Base-by-base conservation (phyloP, 108 stramenopile species). In the Cyclostephanos invisitatus region DNA sequence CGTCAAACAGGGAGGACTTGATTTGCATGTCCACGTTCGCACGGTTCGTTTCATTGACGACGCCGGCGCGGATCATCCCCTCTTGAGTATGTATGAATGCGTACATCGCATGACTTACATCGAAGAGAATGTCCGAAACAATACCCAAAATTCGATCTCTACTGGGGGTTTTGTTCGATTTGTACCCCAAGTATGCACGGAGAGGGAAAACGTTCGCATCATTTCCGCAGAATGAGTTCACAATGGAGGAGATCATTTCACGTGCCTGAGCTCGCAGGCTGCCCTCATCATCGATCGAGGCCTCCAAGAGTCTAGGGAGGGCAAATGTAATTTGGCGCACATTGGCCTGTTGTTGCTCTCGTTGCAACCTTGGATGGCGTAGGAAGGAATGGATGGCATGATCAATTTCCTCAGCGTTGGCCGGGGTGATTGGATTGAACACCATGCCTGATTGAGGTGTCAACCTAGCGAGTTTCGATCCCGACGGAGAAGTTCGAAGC, bases 51-150 rank as follows among this genome's bases (percentile, higher is more conserved):
- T 20, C 24, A 62, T 44, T 8, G 20, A 32, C 22, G 56, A 48
- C 22, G 29, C 28, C 51, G 29, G 25, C 25, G 56, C 62, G 12
- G 48, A 50, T 15, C 25, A 84, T 61, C 14, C 74, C 71, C 15
- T 56, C 53, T 50, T 84, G 79, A 0, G 83, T 84, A 44, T 84
- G 75, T 21, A 73, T 48, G 80, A 80, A 84, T 32, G 76, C 83
- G 56, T 81, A 77, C 78, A 82, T 79, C 0, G 84, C 84, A 75
- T 85, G 84, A 64, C 84, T 85, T 2, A 82, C 81, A 79, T 85
- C 84, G 61, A 85, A 85, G 51, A 85, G 40, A 7, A 77, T 64
- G 25, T 73, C 77, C 5, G 77, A 54, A 15, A 85, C 12, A n/a
- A 82, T 66, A 14, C 58, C 61, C 46, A 82, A 24, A 20, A 85